Conservation (phyloP, 768 basidiomycete genomes). For the Mrakia hoshinonis region DNA sequence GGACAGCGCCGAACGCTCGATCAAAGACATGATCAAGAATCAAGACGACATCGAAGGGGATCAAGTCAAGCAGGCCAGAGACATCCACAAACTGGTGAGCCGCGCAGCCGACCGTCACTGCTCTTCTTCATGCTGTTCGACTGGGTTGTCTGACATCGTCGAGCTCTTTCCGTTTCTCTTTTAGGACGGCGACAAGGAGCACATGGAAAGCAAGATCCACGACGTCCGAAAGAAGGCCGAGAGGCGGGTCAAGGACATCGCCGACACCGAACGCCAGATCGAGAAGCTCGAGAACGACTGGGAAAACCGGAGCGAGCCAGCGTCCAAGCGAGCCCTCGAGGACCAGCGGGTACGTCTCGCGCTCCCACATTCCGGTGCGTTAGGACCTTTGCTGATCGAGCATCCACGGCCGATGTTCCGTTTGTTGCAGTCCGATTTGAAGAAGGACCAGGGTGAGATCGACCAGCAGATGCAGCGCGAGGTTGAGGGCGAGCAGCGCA, state of each 20-base stretch:
- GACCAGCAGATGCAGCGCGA: slow-evolving; percentile 6
- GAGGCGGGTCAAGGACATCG: not conserved
- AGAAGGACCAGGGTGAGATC: not conserved
- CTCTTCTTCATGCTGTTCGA: not conserved
- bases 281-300: slow-evolving; percentile 1
- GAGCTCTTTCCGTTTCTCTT: not conserved
- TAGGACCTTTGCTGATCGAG: not conserved
- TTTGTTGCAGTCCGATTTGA: not conserved
- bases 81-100: not conserved
- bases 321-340: not conserved
- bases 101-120: not conserved
- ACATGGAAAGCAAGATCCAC: not conserved
- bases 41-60: not conserved
- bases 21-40: not conserved
- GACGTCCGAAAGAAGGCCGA: not conserved
- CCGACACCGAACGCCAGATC: not conserved
- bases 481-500: not conserved
- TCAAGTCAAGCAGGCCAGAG: not conserved
- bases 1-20: not conserved
- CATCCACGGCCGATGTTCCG: not conserved
- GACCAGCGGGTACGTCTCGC: not conserved
- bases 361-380: slow-evolving; percentile 40
- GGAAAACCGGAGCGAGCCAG: not conserved
- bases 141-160: not conserved
- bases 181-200: not conserved